phyloP scores from a whole-genome alignment of 2,329 filamentous ascomycete species.

The Colletotrichum salicis region DNA sequence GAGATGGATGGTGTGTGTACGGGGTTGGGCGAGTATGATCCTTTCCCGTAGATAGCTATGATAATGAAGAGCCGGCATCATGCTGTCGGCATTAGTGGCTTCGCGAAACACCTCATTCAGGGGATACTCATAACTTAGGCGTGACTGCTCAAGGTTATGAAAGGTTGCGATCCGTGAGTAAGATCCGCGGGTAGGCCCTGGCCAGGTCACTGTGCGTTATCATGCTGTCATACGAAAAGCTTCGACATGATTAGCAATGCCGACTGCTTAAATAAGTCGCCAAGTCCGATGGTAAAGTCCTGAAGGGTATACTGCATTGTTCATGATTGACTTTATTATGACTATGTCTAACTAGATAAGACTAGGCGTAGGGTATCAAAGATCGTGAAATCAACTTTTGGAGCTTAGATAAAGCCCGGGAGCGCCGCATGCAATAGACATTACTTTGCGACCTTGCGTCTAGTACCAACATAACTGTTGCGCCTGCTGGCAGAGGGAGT shows the following conservation, averaged over 20 bases:
- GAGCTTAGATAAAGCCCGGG: not conserved
- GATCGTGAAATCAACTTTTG: not conserved
- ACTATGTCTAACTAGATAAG: not conserved
- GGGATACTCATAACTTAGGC: no score
- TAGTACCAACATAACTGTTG: slow-evolving; percentile 19
- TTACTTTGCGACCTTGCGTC: not conserved
- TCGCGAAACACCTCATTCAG: no score
- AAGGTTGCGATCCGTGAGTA: no score
- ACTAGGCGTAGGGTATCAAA: not conserved
- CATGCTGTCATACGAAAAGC: no score
- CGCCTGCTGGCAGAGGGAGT: slow-evolving; percentile 49
- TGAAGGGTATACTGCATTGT: not conserved
- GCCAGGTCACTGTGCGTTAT: no score
- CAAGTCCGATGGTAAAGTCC: no score
- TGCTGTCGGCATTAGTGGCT: no score
- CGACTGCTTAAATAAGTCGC: no score
- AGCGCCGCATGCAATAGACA: not conserved
- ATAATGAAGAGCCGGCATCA: no score
- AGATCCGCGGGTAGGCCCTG: no score
- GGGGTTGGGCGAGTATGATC: slow-evolving; percentile 27
- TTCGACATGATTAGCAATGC: no score
- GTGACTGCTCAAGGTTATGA: no score
- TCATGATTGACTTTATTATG: not conserved
- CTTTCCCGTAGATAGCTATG: slow-evolving; percentile 20
- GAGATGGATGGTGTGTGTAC: slow-evolving; percentile 35